Percentiles rank a stretch among this genome's conserved stretches.
Evolutionary conservation across 306 rosid species (phyloP).

Genomic region (Bauhinia variegata): DNA sequence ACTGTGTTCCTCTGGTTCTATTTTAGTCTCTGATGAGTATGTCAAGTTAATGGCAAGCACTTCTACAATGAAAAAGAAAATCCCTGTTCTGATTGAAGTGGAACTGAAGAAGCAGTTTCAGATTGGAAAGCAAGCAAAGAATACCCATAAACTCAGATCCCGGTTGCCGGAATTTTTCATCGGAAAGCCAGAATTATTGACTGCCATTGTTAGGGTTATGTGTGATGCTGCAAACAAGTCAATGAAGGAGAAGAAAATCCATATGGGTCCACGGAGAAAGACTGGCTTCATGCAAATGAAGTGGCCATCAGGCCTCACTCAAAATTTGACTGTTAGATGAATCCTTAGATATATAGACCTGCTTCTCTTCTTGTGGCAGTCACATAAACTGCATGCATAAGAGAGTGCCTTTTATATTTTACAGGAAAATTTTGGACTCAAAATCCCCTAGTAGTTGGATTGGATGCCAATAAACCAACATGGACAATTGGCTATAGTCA

Average conservation of each 20-base stretch:
- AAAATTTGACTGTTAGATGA: conserved; percentile 10
- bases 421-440: too few species aligned
- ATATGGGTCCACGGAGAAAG: conserved; percentile 71
- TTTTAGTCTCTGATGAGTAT: conserved; percentile 45
- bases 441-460: too few species aligned
- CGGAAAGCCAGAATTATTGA: conserved; percentile 49
- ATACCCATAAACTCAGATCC: conserved; percentile 38
- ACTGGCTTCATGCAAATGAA: conserved; percentile 66
- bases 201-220: conserved; percentile 46
- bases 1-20: neutral
- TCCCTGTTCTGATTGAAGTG: conserved; percentile 38
- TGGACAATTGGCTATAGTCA: too few species aligned
- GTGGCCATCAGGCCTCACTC: conserved; percentile 55
- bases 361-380: conserved; percentile 40
- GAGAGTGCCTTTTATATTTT: too few species aligned
- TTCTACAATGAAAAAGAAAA: conserved; percentile 36
- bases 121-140: conserved; percentile 50
- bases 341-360: neutral
- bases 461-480: too few species aligned
- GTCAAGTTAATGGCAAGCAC: conserved; percentile 46
- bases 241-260: conserved; percentile 68
- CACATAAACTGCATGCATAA: conserved; percentile 28
- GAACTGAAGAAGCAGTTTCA: conserved; percentile 51
- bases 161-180: conserved; percentile 45
- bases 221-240: conserved; percentile 68